Evolutionary conservation across 2,329 filamentous ascomycete species (phyloP).

Genomic region (Penicillium sp.): DNA sequence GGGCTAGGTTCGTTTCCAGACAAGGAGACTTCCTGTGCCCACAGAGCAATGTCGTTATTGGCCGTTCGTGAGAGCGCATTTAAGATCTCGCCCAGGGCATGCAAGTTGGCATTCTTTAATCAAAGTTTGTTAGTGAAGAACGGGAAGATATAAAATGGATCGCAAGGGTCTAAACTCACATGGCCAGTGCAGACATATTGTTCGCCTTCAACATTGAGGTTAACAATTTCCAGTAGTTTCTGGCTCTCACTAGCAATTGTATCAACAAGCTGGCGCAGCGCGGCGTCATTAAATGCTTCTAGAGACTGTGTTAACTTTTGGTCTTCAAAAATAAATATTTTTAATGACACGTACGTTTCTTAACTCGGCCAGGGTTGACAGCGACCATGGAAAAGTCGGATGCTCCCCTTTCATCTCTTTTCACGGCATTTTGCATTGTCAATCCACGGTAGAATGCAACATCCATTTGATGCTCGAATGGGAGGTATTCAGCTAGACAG

Average conservation of each 20-base stretch:
- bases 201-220: constrained; percentile 74
- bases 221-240: constrained; percentile 98
- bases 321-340: background rate
- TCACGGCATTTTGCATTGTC: constrained; percentile 98
- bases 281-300: background rate
- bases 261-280: constrained; percentile 75
- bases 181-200: constrained; percentile 62
- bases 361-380: constrained; percentile 81
- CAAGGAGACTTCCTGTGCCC: background rate
- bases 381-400: constrained; percentile 99
- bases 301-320: background rate
- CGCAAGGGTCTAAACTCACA: background rate
- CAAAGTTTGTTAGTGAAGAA: background rate
- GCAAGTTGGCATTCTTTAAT: background rate
- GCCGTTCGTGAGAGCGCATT: background rate
- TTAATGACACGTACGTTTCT: background rate
- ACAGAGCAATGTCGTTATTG: background rate
- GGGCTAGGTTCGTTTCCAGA: background rate
- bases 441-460: constrained; percentile 98
- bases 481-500: constrained; percentile 95
- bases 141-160: background rate
- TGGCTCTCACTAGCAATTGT: constrained; percentile 89
- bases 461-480: constrained; percentile 93
- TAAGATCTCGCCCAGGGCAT: background rate
- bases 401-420: constrained; percentile 75